Evolutionary conservation across 129 eudicot species (phyloP).

Genomic region (Tanacetum coccineum): DNA sequence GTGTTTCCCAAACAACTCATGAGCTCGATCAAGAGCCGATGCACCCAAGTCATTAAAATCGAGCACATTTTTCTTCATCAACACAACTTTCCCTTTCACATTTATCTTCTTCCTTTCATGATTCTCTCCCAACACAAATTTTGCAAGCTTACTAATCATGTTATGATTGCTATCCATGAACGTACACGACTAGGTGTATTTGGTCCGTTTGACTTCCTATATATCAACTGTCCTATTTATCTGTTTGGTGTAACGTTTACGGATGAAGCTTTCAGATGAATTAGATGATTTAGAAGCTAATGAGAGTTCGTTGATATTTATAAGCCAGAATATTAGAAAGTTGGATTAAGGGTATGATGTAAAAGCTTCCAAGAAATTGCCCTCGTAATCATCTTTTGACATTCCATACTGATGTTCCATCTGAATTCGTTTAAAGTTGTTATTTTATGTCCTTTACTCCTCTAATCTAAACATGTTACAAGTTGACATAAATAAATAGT

Average conservation of each 20-base stretch:
- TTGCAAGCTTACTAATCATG: constrained; percentile 12
- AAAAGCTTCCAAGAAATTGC: background rate
- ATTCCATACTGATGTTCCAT: no score
- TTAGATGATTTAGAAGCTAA: background rate
- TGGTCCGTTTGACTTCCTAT: no score
- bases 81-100: constrained; percentile 33
- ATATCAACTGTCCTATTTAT: no score
- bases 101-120: constrained; percentile 2
- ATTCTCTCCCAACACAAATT: constrained; percentile 19
- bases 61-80: constrained; percentile 35
- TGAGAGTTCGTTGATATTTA: background rate
- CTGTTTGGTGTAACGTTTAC: no score
- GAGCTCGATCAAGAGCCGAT: constrained; percentile 28
- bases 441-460: no score
- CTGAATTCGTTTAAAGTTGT: no score
- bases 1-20: constrained; percentile 36
- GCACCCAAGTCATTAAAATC: constrained; percentile 30
- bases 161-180: background rate
- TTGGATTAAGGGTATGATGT: background rate
- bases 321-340: background rate
- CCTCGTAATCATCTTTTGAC: background rate
- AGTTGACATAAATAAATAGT: no score
- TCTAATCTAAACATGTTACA: no score
- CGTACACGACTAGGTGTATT: background rate
- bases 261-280: background rate